phyloP scores from a whole-genome alignment of 805 yeast species.

The Zygoascus bituminiphila region DNA sequence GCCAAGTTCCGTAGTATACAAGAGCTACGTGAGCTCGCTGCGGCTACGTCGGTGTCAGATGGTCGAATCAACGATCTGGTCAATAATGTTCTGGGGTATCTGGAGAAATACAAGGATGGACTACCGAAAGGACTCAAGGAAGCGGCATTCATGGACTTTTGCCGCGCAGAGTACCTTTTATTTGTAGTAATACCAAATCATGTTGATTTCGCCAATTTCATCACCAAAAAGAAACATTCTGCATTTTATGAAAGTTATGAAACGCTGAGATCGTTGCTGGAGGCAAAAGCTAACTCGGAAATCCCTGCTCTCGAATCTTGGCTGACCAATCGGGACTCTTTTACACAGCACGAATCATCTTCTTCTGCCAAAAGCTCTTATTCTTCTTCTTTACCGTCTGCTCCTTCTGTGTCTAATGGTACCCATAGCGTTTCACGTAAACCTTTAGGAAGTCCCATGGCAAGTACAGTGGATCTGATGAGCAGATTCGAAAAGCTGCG shows the following conservation, averaged over 20 bases:
- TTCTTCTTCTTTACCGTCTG: too few relatives aligned
- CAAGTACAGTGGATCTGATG: slow-evolving; percentile 5
- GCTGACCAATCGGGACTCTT: neutral
- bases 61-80: slow-evolving; percentile 16
- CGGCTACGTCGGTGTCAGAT: slow-evolving; percentile 9
- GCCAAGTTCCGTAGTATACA: slow-evolving; percentile 4
- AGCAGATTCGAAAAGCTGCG: slow-evolving; percentile 13
- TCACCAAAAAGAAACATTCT: slow-evolving; percentile 10
- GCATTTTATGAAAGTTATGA: slow-evolving; percentile 17
- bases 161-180: slow-evolving; percentile 17
- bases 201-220: slow-evolving; percentile 13
- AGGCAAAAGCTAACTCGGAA: slow-evolving; percentile 3
- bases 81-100: slow-evolving; percentile 17
- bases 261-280: slow-evolving; percentile 11
- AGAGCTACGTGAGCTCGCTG: slow-evolving; percentile 15
- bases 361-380: neutral
- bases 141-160: slow-evolving; percentile 19
- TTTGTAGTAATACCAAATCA: slow-evolving; percentile 20
- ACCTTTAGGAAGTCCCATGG: slow-evolving; percentile 3
- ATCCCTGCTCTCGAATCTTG: slow-evolving; percentile 6
- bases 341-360: neutral
- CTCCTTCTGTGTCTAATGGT: neutral
- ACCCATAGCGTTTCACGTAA: slow-evolving; percentile 1
- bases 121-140: slow-evolving; percentile 16
- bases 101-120: slow-evolving; percentile 16